These are phyloP conservation scores for Dicorynia guianensis DNA, from an alignment of 306 rosid species.

Conservation along the genomic window DNA sequence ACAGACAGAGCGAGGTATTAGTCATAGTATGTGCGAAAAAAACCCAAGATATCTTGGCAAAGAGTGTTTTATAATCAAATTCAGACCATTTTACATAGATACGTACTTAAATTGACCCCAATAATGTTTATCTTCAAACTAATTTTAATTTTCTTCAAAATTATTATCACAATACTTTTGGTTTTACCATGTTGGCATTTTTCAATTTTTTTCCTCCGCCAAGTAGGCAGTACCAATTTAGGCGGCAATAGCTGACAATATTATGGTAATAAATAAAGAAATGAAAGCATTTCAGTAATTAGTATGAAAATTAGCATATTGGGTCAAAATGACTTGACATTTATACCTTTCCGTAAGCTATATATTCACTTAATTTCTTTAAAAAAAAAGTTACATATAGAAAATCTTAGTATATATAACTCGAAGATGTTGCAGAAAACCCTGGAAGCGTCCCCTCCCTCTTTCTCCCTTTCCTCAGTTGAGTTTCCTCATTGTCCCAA, in stretches of 20 bases:
- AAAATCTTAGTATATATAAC: neutral
- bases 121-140: no score
- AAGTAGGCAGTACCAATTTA: no score
- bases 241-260: no score
- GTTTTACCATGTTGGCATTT: no score
- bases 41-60: neutral
- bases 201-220: no score
- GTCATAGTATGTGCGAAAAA: slow-evolving; percentile 12
- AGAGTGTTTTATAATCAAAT: slow-evolving; percentile 11
- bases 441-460: neutral
- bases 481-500: slow-evolving; percentile 13
- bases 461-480: slow-evolving; percentile 3
- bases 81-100: neutral
- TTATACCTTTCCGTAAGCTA: neutral
- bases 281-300: no score
- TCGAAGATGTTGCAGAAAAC: neutral
- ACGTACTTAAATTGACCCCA: no score
- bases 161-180: no score
- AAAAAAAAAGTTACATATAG: neutral
- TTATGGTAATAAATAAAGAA: no score
- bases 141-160: no score
- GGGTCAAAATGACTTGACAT: neutral
- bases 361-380: slow-evolving; percentile 19
- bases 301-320: no score
- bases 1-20: neutral